Evolutionary conservation across 2,329 filamentous ascomycete genomes (phyloP).

Genomic region (Calonectria ilicicola): DNA sequence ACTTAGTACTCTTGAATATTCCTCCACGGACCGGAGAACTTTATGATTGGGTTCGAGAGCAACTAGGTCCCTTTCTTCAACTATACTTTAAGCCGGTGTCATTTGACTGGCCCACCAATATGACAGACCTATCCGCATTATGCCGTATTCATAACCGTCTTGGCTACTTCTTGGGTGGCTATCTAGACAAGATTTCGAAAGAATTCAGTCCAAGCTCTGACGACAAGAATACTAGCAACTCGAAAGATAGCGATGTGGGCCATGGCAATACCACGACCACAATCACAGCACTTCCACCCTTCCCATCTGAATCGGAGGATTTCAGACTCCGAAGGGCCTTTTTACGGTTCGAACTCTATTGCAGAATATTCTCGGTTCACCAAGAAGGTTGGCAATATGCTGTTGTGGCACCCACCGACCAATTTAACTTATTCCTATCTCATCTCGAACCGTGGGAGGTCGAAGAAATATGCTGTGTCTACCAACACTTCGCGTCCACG

Average conservation of each 20-base stretch:
- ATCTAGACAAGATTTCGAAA: neutral
- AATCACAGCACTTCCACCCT: neutral
- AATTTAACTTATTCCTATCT: neutral
- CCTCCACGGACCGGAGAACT: neutral
- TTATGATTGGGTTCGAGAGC: neutral
- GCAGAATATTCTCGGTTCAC: neutral
- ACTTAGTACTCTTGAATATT: neutral
- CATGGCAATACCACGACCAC: neutral
- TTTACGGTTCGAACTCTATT: neutral
- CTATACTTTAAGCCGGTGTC: neutral
- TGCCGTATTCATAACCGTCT: neutral
- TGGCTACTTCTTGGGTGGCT: neutral
- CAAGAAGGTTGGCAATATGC: neutral
- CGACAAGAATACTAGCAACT: neutral
- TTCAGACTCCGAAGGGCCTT: neutral
- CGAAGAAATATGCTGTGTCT: neutral
- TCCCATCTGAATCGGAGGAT: neutral
- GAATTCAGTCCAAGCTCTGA: neutral
- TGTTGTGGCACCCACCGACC: neutral
- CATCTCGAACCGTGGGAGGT: neutral
- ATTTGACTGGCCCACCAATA: neutral
- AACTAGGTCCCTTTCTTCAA: neutral
- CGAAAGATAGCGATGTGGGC: neutral
- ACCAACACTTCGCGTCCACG: neutral
- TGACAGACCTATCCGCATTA: neutral